Base-by-base conservation (phyloP, 768 basidiomycete genomes). In the Pluteus cervinus region DNA sequence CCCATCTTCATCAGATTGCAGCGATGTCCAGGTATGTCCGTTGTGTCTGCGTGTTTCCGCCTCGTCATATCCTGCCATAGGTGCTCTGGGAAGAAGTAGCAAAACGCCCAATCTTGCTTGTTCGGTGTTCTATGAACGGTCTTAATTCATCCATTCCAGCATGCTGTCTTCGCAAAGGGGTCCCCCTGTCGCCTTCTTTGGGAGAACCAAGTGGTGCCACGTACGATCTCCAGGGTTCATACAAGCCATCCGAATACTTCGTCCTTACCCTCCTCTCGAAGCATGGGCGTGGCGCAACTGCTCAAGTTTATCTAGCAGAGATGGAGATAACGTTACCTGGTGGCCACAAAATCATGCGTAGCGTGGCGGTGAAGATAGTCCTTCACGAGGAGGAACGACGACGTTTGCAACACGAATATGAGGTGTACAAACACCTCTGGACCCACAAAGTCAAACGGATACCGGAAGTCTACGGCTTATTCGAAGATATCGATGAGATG, bases 371-470 rank as follows among this genome's bases (percentile, higher is more conserved):
- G 23, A 35, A 35, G 7, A 5, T 35, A n/a, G 34, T 25, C n/a
- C 26, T 35, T 24, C 34, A 35, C 21, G 20, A 35, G 15, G 9
- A 16, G 4, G 23, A 35, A 12, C 21, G 21, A 25, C 23, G 17
- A 3, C 34, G 34, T n/a, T 24, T 35, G 18, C 34, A 25, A 6
- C 34, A 35, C 17, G 34, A 35, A 35, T 35, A 35, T 9, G 21
- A 8, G 3, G 34, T 35, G 10, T 35, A 35, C 8, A 35, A 24
- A 16, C 16, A 22, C 34, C n/a, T 35, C 23, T 22, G 23, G 6
- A 23, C 8, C 3, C n/a, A 35, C 7, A 15, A 17, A 4, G 34
- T 35, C 10, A 35, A 35, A n/a, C 26, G n/a, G 1, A 25, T 35
- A 7, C 4, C 21, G 5, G 15, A n/a, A 12, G 26, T 35, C 17